phyloP scores from a whole-genome alignment of 495 filamentous ascomycete species.

The Xylaria nigripes region DNA sequence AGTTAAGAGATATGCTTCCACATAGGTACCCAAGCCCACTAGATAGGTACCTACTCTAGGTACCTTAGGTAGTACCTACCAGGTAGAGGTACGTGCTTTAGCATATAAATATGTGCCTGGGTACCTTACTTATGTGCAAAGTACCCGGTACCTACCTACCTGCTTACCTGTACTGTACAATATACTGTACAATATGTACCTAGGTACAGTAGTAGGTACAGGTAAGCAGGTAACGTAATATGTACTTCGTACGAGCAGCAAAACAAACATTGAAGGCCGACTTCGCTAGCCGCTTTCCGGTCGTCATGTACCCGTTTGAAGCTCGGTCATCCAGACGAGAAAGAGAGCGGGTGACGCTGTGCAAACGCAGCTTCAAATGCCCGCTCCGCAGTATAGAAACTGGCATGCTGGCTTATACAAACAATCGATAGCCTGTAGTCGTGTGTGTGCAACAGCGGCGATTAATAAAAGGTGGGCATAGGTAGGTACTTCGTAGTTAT shows the following conservation, averaged over 20 bases:
- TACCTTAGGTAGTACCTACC: no score
- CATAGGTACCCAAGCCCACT: no score
- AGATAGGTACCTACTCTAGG: no score
- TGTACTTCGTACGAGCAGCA: background rate
- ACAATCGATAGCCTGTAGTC: background rate
- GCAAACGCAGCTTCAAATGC: conserved; percentile 14
- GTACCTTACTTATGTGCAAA: no score
- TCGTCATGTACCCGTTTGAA: background rate
- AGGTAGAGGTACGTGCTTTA: no score
- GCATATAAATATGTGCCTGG: no score
- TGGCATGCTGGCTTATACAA: background rate
- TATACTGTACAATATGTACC: background rate
- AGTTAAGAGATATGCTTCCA: no score
- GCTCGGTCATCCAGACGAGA: background rate
- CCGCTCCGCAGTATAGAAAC: conserved; percentile 1
- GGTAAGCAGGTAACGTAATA: background rate
- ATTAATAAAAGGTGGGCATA: conserved; percentile 13
- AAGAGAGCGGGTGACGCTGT: conserved; percentile 10
- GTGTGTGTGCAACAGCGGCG: conserved; percentile 18
- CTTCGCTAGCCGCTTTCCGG: background rate
- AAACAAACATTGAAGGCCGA: background rate
- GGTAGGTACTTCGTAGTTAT: no score
- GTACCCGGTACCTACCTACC: no score
- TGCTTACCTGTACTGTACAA: background rate
- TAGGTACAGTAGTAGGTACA: no score